Base-by-base conservation (phyloP, 1,284 basidiomycete species). In the Phlebopus sp. region DNA sequence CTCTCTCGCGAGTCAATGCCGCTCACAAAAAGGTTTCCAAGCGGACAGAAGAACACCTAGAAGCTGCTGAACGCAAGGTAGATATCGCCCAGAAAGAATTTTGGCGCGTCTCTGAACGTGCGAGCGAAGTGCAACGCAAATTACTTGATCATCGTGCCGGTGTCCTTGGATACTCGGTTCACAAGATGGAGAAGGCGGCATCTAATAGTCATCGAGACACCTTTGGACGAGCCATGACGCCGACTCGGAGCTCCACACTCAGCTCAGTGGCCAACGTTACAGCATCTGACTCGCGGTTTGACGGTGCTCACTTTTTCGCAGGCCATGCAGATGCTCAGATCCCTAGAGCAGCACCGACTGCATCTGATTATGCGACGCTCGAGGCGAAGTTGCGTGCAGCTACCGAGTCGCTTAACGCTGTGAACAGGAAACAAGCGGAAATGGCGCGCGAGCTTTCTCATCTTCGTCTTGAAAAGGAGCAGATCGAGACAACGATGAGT, bases 251-350 rank as follows among this genome's bases (percentile, higher is more conserved):
- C 49, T 74, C 77, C 2, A 68, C 75, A 19, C 70, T 78, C 58
- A 82, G 79, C 55, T 77, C 82, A 0, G 69, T 75, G 4, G 69
- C 73, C 18, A 77, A 75, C 21, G 72, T 69, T 40, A n/a, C n/a
- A n/a, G 55, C 72, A 2, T 72, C 75, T 17, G 66, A 75, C 1
- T 67, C 74, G 21, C 81, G 78, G 36, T 90, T 91, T 58, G 86
- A 89, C 46, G 87, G 87, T n/a, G 81, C 82, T 1, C 88, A 91
- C 68, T 72, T 90, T 41, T 90, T 90, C 55, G 86, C 88, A 0
- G 88, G 88, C 0, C 86, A 91, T 55, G 80, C 76, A 4, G 75
- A 81, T 41, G 75, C 85, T 4, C 66, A 86, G 14, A 69, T 82
- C 0, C 69, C 69, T 4, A 67, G 63, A 37, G 56, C 57, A 56